Conservation (phyloP, 192 early-diverging fungal genomes). For the Entophlyctis luteolus region DNA sequence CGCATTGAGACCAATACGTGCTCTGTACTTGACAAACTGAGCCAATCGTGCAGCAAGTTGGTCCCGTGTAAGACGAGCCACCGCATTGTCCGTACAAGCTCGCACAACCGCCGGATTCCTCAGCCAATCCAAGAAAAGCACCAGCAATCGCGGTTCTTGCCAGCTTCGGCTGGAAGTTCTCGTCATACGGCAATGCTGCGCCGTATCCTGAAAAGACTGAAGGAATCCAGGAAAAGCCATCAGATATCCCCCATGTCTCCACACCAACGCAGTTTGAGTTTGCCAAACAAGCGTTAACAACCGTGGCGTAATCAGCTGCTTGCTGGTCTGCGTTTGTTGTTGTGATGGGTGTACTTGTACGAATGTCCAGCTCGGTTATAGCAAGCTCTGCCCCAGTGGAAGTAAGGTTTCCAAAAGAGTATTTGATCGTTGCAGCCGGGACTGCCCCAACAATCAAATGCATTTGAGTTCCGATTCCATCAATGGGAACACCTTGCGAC, state of each 20-base stretch:
- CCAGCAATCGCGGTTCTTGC: neutral
- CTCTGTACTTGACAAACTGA: too few species aligned
- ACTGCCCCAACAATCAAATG: constrained; percentile 27
- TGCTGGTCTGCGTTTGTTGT: constrained; percentile 1
- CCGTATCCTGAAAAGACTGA: constrained; percentile 21
- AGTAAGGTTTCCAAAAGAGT: neutral
- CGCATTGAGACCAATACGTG: too few species aligned
- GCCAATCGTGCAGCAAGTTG: too few species aligned
- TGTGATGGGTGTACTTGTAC: constrained; percentile 1
- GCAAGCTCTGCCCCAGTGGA: constrained; percentile 20
- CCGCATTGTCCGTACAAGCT: too few species aligned
- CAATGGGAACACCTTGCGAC: constrained; percentile 30
- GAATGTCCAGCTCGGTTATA: constrained; percentile 23
- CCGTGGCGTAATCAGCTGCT: constrained; percentile 11
- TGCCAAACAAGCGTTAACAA: constrained; percentile 19
- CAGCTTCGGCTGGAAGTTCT: constrained; percentile 1
- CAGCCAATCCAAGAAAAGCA: too few species aligned
- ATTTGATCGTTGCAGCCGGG: constrained; percentile 8
- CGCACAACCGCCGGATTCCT: too few species aligned
- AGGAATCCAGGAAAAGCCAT: constrained; percentile 23
- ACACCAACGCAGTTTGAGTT: constrained; percentile 15
- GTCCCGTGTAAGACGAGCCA: too few species aligned
- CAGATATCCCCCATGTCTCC: constrained; percentile 19
- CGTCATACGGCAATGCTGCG: constrained; percentile 15
- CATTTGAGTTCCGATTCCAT: constrained; percentile 31